Base-by-base conservation (phyloP, 2,329 filamentous ascomycete species). In the Talaromyces sp. region DNA sequence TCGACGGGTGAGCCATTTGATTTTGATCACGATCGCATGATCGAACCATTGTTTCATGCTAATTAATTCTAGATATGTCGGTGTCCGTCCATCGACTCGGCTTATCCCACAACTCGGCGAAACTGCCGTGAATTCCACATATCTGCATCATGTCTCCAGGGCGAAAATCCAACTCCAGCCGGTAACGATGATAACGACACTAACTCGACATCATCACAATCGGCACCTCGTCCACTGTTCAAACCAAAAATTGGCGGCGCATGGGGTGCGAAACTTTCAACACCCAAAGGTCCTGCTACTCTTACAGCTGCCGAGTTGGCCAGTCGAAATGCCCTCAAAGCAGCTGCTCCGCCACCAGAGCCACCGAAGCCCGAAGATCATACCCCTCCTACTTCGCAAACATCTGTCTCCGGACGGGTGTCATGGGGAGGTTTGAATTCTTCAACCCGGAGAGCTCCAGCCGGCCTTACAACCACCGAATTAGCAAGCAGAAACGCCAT, bases 41-140 rank as follows among this genome's bases (percentile, higher is more conserved):
- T n/a, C 2, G 58, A 22, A 47, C 3, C 8, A 22, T 22, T 13
- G 19, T 11, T 22, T 47, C n/a, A n/a, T 36, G 19, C 43, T 61
- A 53, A 61, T 51, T n/a, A 45, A 22, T 5, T 29, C 19, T 59
- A 67, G 78, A 69, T 80, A 61, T 74, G 76, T 63, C 77, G 76
- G 67, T 73, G 74, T 70, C 74, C 76, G 66, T 73, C 74, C 68
- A 68, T 79, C 71, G 78, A 79, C 70, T 72, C 78, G 70, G 74
- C 75, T 62, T 76, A 75, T 70, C 72, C 75, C 64, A 71, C 62
- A 70, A 69, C 68, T 64, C 69, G 69, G 64, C 70, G 67, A 70
- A 49, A 73, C 63, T 72, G 73, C 65, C 76, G 78, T 63, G 68
- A 70, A 6, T 79, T 81, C 67, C 75, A 71, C 53, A 73, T 75